Conservation (phyloP, 2,329 filamentous ascomycete genomes). For the Orbilia javanica region DNA sequence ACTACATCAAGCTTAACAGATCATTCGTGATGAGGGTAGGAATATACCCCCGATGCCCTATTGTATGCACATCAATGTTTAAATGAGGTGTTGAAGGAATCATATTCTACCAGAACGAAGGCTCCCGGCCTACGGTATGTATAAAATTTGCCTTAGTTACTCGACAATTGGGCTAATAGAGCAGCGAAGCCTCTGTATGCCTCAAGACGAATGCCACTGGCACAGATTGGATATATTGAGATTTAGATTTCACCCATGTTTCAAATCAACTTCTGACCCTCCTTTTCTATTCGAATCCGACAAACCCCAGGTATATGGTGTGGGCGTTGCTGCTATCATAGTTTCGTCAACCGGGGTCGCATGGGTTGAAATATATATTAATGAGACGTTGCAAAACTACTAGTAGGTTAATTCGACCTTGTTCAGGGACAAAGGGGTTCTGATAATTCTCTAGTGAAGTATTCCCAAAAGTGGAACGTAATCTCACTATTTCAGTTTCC, state of each 20-base stretch:
- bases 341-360: constrained; percentile 85
- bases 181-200: constrained; percentile 58
- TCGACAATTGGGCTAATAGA: constrained; percentile 24
- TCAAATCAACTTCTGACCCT: constrained; percentile 82
- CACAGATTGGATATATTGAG: constrained; percentile 89
- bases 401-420: constrained; percentile 75
- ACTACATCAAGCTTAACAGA: constrained; percentile 59
- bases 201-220: constrained; percentile 87
- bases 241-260: constrained; percentile 90
- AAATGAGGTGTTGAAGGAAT: constrained; percentile 44
- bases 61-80: not conserved
- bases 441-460: constrained; percentile 62
- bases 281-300: constrained; percentile 63
- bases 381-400: constrained; percentile 82
- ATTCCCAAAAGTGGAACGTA: constrained; percentile 72
- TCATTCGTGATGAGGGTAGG: constrained; percentile 60
- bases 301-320: constrained; percentile 63
- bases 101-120: constrained; percentile 60
- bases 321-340: constrained; percentile 81
- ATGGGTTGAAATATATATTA: constrained; percentile 88
- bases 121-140: constrained; percentile 59
- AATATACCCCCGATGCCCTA: not conserved
- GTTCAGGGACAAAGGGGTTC: constrained; percentile 71
- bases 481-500: constrained; percentile 79
- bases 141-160: not conserved